Evolutionary conservation across 2,329 filamentous ascomycete genomes (phyloP).

Genomic region (Penicillium occitanis): DNA sequence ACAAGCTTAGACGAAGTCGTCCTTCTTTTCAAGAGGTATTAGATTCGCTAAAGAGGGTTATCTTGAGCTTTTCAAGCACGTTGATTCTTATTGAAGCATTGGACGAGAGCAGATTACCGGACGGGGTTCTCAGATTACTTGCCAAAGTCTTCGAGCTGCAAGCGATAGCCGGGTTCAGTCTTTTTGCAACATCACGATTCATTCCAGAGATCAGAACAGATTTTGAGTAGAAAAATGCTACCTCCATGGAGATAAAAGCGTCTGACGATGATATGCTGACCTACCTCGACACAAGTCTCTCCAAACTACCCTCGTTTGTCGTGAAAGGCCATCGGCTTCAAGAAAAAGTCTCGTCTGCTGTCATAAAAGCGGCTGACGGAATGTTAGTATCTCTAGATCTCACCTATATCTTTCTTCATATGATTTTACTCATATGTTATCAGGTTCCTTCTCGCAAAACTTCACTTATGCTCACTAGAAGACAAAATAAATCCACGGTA

Average conservation of each 20-base stretch:
- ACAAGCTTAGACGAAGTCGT: slow-evolving; percentile 14
- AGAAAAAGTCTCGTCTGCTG: slow-evolving; percentile 22
- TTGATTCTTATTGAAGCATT: slow-evolving; percentile 27
- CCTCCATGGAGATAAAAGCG: slow-evolving; percentile 4
- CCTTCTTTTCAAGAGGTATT: slow-evolving; percentile 23
- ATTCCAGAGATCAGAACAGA: slow-evolving; percentile 27
- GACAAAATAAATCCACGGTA: slow-evolving; percentile 25
- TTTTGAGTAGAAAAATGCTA: slow-evolving; percentile 20
- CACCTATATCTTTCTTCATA: no score
- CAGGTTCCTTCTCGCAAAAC: slow-evolving; percentile 23
- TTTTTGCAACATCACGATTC: slow-evolving; percentile 34
- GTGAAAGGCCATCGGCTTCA: slow-evolving; percentile 20
- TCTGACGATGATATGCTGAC: slow-evolving; percentile 2
- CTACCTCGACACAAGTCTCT: not conserved
- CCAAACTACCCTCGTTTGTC: slow-evolving; percentile 23
- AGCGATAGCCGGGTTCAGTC: slow-evolving; percentile 18
- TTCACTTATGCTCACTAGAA: slow-evolving; percentile 18
- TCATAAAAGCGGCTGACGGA: slow-evolving; percentile 21
- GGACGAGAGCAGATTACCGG: slow-evolving; percentile 24
- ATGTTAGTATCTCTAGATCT: slow-evolving; percentile 23
- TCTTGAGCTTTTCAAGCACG: slow-evolving; percentile 14
- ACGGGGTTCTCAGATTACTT: slow-evolving; percentile 22
- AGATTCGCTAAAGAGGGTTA: not conserved
- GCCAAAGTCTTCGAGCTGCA: slow-evolving; percentile 25
- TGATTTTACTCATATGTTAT: not conserved